phyloP scores from a whole-genome alignment of 768 basidiomycete genomes.

The Favolaschia claudopus region DNA sequence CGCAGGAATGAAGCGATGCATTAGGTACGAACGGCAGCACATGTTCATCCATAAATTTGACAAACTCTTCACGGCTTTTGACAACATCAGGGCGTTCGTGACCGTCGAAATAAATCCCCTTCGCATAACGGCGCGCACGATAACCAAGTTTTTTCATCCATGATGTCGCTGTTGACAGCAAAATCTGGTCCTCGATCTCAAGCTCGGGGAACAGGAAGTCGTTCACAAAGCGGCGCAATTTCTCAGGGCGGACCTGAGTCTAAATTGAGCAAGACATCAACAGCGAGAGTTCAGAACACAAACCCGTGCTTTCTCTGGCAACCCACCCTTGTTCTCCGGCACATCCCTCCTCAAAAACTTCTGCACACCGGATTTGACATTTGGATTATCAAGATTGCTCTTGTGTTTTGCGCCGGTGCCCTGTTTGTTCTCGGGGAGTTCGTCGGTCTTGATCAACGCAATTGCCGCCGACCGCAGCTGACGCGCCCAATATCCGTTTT shows the following conservation, averaged over 20 bases:
- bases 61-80: conserved; percentile 5
- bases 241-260: conserved; percentile 8
- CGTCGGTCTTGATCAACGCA: neutral
- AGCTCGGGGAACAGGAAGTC: conserved; percentile 5
- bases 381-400: neutral
- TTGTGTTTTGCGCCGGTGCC: conserved; percentile 14
- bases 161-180: neutral
- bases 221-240: conserved; percentile 11
- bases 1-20: neutral
- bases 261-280: too few relatives aligned
- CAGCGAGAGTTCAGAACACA: neutral
- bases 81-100: conserved; percentile 29
- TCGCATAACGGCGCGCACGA: neutral
- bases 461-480: neutral
- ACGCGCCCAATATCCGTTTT: conserved; percentile 8
- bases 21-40: conserved; percentile 14
- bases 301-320: neutral
- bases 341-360: conserved; percentile 3
- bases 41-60: neutral
- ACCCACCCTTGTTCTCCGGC: conserved; percentile 2
- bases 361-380: neutral
- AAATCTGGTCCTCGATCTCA: neutral
- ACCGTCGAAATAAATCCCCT: conserved; percentile 28
- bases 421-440: conserved; percentile 15
- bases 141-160: conserved; percentile 24